Percentiles rank a stretch among this genome's conserved stretches.
Evolutionary conservation across 768 basidiomycete genomes (phyloP).

Genomic region (Lanmaoa pseudosensibilis): DNA sequence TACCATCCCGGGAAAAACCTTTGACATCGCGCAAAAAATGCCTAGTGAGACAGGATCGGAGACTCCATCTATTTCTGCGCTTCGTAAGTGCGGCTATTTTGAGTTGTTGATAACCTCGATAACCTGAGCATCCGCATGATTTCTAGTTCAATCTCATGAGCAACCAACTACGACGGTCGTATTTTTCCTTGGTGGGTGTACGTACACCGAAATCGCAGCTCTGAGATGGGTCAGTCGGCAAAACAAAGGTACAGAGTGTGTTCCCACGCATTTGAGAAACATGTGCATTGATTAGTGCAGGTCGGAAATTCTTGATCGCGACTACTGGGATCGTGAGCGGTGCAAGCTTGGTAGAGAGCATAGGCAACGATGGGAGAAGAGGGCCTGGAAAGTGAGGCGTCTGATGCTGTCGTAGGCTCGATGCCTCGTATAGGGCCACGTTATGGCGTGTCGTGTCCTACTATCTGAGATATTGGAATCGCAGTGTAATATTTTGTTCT

Average conservation of each 20-base stretch:
- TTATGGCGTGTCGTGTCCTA: conserved; percentile 11
- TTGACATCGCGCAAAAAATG: conserved; percentile 67
- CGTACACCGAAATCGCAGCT: conserved; percentile 95
- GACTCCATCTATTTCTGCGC: conserved; percentile 29
- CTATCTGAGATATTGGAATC: conserved; percentile 12
- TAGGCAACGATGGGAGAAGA: conserved; percentile 45
- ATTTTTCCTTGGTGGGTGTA: conserved; percentile 97
- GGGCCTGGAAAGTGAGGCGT: conserved; percentile 39
- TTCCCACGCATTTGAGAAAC: not conserved
- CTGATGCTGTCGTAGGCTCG: conserved; percentile 26
- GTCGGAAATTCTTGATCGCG: conserved; percentile 84
- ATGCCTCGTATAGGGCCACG: not conserved
- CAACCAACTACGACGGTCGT: conserved; percentile 82
- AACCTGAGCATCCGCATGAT: not conserved
- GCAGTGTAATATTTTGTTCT: conserved; percentile 15
- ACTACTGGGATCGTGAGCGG: conserved; percentile 92
- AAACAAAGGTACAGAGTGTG: conserved; percentile 60
- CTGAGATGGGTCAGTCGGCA: conserved; percentile 89
- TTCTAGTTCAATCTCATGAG: conserved; percentile 51
- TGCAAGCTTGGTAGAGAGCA: conserved; percentile 64
- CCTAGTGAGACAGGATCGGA: conserved; percentile 30
- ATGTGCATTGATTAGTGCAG: conserved; percentile 40
- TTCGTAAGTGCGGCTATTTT: conserved; percentile 34
- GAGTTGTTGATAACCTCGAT: not conserved
- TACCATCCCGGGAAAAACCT: conserved; percentile 79